Evolutionary conservation across 495 filamentous ascomycete species (phyloP).

Genomic region (Talaromyces thailandensis): DNA sequence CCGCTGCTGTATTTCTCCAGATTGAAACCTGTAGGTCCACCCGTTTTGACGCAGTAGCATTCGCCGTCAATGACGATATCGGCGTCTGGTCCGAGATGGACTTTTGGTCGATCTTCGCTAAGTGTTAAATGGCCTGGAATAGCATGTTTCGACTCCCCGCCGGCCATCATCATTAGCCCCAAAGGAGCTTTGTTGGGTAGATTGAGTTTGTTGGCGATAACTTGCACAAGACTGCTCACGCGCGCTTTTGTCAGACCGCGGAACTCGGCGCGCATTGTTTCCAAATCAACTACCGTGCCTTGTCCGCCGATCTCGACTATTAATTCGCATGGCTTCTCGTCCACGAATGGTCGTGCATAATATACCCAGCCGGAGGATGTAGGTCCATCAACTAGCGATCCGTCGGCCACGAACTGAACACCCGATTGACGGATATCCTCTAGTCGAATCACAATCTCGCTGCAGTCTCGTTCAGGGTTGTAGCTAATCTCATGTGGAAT

Average conservation of each 20-base stretch:
- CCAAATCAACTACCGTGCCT: constrained; percentile 52
- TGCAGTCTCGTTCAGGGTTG: constrained; percentile 55
- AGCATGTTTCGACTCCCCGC: constrained; percentile 41
- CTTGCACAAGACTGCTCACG: constrained; percentile 64
- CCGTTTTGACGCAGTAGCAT: constrained; percentile 5
- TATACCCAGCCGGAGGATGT: constrained; percentile 51
- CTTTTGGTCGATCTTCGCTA: constrained; percentile 61
- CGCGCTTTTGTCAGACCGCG: constrained; percentile 56
- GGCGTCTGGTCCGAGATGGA: constrained; percentile 57
- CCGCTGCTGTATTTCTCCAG: background rate
- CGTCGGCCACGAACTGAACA: constrained; percentile 52
- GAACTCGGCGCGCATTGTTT: constrained; percentile 56
- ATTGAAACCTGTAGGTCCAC: constrained; percentile 1
- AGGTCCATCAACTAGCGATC: constrained; percentile 9
- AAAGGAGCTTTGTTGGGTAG: constrained; percentile 56
- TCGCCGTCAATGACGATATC: constrained; percentile 64
- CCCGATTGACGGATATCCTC: constrained; percentile 83
- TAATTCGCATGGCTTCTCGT: constrained; percentile 62
- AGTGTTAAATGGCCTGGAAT: constrained; percentile 64
- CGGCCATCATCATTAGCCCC: constrained; percentile 54
- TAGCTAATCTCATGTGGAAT: constrained; percentile 70
- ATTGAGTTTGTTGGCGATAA: constrained; percentile 73
- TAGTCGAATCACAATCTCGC: constrained; percentile 75
- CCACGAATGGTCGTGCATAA: constrained; percentile 77
- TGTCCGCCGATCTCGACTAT: constrained; percentile 73